phyloP scores from a whole-genome alignment of 2,329 filamentous ascomycete species.

The Leptographium radiaticola region DNA sequence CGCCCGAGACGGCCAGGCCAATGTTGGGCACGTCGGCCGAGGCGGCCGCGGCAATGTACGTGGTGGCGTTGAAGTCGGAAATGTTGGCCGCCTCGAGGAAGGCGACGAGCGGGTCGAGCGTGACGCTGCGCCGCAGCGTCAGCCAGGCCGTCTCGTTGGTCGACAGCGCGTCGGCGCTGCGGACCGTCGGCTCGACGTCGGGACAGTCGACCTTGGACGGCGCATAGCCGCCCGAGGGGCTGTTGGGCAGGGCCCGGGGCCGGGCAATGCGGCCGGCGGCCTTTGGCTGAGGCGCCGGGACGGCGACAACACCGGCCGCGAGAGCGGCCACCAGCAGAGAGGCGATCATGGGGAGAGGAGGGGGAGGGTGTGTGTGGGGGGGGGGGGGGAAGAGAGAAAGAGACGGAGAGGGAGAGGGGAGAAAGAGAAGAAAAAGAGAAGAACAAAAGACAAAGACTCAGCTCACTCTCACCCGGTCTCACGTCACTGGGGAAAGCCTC shows the following conservation, averaged over 20 bases:
- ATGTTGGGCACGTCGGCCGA: slow-evolving; percentile 38
- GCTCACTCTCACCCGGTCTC: too few relatives aligned
- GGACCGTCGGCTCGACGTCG: slow-evolving; percentile 51
- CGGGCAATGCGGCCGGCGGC: too few relatives aligned
- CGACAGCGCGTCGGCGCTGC: slow-evolving; percentile 50
- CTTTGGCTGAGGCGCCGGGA: not conserved
- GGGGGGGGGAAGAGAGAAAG: not conserved
- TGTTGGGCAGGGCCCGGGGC: slow-evolving; percentile 22
- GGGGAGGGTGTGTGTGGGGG: not conserved
- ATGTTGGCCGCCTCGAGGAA: slow-evolving; percentile 64
- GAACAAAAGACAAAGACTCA: not conserved
- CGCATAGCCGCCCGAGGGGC: slow-evolving; percentile 50
- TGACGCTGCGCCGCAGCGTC: slow-evolving; percentile 54
- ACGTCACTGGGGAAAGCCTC: too few relatives aligned
- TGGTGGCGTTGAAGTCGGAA: slow-evolving; percentile 59
- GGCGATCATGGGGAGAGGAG: not conserved
- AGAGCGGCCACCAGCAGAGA: not conserved
- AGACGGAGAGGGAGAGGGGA: not conserved
- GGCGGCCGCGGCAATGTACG: slow-evolving; percentile 48
- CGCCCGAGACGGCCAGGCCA: slow-evolving; percentile 66
- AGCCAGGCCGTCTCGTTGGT: slow-evolving; percentile 64
- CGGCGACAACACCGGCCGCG: not conserved
- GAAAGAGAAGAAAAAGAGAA: not conserved
- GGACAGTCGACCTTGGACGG: slow-evolving; percentile 60
- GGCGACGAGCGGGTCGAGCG: slow-evolving; percentile 59